Percentiles rank a stretch among this genome's conserved stretches.
Evolutionary conservation across 345 rosid species (phyloP).

Genomic region (Citrus maxima): DNA sequence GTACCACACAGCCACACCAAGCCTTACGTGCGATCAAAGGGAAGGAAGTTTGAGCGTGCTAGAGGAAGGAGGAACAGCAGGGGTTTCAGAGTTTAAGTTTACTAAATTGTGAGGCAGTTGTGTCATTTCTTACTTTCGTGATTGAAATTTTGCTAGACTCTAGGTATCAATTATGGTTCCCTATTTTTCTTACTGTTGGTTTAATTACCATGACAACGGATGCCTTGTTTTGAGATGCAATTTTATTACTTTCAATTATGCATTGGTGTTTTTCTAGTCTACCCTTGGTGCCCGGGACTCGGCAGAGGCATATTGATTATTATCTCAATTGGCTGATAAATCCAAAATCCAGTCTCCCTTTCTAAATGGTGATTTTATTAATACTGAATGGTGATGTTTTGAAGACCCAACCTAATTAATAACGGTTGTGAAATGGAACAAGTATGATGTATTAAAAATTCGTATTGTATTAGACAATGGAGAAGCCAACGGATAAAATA

Average conservation of each 20-base stretch:
- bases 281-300: neutral
- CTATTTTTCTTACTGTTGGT: constrained; percentile 6
- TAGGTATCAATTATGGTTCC: constrained; percentile 20
- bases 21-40: constrained; percentile 83
- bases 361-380: no score
- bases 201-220: constrained; percentile 1
- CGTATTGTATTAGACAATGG: no score
- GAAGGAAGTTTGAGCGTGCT: constrained; percentile 91
- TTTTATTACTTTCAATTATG: neutral
- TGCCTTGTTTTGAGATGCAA: neutral
- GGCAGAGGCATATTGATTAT: no score
- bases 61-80: constrained; percentile 88
- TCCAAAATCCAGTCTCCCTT: no score
- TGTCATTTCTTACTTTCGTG: constrained; percentile 19
- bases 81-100: constrained; percentile 63
- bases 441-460: no score
- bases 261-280: neutral
- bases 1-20: constrained; percentile 90
- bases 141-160: constrained; percentile 41
- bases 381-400: no score
- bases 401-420: no score
- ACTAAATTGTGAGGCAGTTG: constrained; percentile 17
- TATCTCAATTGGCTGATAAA: no score
- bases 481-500: no score
- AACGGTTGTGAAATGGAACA: no score